Base-by-base conservation (phyloP, 345 rosid genomes). In the Eucalyptus caleyi region DNA sequence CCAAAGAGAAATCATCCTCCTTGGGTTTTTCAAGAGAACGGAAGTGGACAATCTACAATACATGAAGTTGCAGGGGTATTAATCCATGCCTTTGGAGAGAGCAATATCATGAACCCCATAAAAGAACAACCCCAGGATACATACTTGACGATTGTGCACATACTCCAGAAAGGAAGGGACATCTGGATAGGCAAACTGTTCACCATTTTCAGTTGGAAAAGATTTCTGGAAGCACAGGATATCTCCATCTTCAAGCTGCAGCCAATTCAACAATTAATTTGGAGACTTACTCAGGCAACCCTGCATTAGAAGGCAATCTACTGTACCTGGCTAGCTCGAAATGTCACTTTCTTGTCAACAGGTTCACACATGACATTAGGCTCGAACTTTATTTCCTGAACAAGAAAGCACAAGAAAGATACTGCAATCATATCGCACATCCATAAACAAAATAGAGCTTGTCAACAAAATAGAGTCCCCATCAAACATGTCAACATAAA, bases 1-100 rank as follows among this genome's bases (percentile, higher is more conserved):
- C 99, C 93, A 98, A 94, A 92, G 93, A 94, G 91, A 97, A 97
- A 90, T 94, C 97, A 88, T 96, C 99, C 89, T 97, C 99, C 94
- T 96, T 96, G 47, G 98, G 96, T 88, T 95, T 96, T 89, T 95
- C 98, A 90, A 97, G 93, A 88, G 96, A 94, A 88, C 98, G 98
- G 77, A 98, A 98, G 88, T 95, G 99, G 80, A 96, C 98, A 88
- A 95, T 92, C 99, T 97, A 93, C 88, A 89, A 88, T 80, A 91
- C 49, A 91, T 40, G 49, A 91, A 91, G 89, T 87, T 60, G 60
- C 6, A 56, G 54, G 86, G 44, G 91, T 45, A 60, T 87, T 82
- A 89, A 60, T 77, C 47, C 85, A 77, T 77, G 83, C 47, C 47
- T 77, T 21, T 77, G 47, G 47, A 77, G 47, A 77, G 30, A 77